These are phyloP conservation scores for Tetrapyrgos nigripes DNA, from an alignment of 1,284 basidiomycete species.

Conservation along the genomic window DNA sequence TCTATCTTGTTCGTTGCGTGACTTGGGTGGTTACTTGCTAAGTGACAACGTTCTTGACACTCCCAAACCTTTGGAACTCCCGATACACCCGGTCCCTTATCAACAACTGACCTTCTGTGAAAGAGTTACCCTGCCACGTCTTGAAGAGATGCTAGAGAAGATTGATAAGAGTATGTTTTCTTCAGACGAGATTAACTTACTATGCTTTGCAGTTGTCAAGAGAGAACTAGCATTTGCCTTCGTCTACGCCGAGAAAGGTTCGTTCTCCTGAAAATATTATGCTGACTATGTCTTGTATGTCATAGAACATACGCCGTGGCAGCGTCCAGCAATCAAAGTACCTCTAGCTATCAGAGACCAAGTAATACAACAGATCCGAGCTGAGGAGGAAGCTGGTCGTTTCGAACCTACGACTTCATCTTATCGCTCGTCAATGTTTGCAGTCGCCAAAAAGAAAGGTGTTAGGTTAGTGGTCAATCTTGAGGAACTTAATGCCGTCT, in stretches of 20 bases:
- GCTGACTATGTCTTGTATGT: conserved; percentile 39
- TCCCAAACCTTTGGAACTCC: background rate
- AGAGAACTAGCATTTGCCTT: conserved; percentile 34
- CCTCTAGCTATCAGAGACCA: conserved; percentile 29
- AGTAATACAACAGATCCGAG: conserved; percentile 26
- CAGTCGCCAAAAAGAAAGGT: conserved; percentile 38
- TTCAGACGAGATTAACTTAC: conserved; percentile 28
- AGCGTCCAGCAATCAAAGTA: conserved; percentile 28
- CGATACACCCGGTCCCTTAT: conserved; percentile 1
- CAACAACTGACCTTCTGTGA: conserved; percentile 39
- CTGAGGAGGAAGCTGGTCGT: conserved; percentile 29
- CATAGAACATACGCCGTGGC: conserved; percentile 40
- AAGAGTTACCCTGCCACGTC: conserved; percentile 34
- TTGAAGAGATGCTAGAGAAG: conserved; percentile 22
- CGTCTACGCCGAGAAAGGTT: conserved; percentile 33
- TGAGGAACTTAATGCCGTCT: conserved; percentile 37
- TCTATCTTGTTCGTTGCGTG: no score
- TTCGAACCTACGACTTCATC: conserved; percentile 36
- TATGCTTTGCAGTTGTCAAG: conserved; percentile 22
- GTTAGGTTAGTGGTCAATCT: conserved; percentile 37
- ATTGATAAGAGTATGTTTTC: conserved; percentile 21
- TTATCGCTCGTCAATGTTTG: conserved; percentile 36
- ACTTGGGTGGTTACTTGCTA: no score
- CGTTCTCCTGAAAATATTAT: conserved; percentile 37
- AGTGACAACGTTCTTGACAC: no score